Evolutionary conservation across 805 yeast genomes (phyloP).

Genomic region (Kodamaea neixiangensis): DNA sequence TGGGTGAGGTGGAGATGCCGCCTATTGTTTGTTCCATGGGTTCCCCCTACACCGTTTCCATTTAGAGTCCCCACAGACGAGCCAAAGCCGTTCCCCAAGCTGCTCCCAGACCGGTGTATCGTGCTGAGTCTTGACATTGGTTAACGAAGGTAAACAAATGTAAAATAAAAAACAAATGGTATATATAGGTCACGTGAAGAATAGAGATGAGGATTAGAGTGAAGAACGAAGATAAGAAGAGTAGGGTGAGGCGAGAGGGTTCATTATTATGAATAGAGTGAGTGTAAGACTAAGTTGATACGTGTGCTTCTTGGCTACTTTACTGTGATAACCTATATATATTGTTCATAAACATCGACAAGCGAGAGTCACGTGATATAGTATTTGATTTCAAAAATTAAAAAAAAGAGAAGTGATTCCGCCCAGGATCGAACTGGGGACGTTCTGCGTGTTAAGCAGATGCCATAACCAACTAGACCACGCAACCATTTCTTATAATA

Average conservation of each 20-base stretch:
- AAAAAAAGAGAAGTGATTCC: constrained; percentile 59
- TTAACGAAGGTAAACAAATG: constrained; percentile 6
- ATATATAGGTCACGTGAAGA: constrained; percentile 1
- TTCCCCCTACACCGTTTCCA: constrained; percentile 4
- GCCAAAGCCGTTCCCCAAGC: constrained; percentile 16
- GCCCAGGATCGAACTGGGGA: constrained; percentile 99
- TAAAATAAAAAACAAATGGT: background rate
- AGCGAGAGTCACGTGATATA: too few relatives aligned
- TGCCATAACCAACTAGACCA: constrained; percentile 99
- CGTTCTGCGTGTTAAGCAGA: constrained; percentile 99
- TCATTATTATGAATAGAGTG: too few relatives aligned
- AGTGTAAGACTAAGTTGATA: too few relatives aligned
- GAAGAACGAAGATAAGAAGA: too few relatives aligned
- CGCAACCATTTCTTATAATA: too few relatives aligned
- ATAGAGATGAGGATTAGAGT: too few relatives aligned
- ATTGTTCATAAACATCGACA: too few relatives aligned
- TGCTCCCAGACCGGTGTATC: constrained; percentile 28
- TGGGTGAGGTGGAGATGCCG: constrained; percentile 25
- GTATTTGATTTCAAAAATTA: too few relatives aligned
- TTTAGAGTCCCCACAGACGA: constrained; percentile 10
- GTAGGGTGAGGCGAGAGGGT: too few relatives aligned
- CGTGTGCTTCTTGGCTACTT: too few relatives aligned
- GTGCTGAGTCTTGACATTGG: constrained; percentile 35
- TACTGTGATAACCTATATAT: too few relatives aligned
- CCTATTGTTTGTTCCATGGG: constrained; percentile 10